Base-by-base conservation (phyloP, 306 rosid genomes). In the Mucuna pruriens region DNA sequence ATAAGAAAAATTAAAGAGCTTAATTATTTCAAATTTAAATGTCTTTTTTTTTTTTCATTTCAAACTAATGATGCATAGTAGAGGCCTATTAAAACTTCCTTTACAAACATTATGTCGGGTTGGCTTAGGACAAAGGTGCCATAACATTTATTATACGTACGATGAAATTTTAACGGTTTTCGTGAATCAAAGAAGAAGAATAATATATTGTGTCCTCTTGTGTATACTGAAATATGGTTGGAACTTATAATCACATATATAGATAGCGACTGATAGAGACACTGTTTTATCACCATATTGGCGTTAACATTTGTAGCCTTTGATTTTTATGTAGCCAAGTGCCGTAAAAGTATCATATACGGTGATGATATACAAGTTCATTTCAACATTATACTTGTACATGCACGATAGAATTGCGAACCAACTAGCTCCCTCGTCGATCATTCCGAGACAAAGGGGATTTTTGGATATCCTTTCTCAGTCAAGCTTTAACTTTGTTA, bases 401-500 rank as follows among this genome's bases (percentile, higher is more conserved):
- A 51, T 10, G 46, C 19, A 34, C 74, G 25, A 79, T 55, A 33
- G 66, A 79, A 79, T 54, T 54, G 83, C 22, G 57, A 39, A 25
- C 42, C 83, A 68, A 79, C 46, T n/a, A n/a, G n/a, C n/a, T 68
- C 45, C 20, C 25, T 55, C 16, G n/a, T 38, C 4, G n/a, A 54
- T 78, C 76, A 52, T 66, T 78, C 48, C 29, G 75, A 49, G 57
- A 52, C 68, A 78, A 16, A 68, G 13, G 16, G 33, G 39, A 52
- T 39, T 79, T 79, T 42, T 49, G 63, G 74, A 46, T 40, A 67
- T 75, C 29, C 58, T 25, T 42, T 84, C 84, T 63, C 80, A 45
- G 57, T 84, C 81, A 74, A 65, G 31, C 84, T 78, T 78, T 78
- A 42, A 7, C 55, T 54, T 82, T 33, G 34, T 23, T 77, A 25